Conservation (phyloP, 495 filamentous ascomycete species). For the Letharia lupina region DNA sequence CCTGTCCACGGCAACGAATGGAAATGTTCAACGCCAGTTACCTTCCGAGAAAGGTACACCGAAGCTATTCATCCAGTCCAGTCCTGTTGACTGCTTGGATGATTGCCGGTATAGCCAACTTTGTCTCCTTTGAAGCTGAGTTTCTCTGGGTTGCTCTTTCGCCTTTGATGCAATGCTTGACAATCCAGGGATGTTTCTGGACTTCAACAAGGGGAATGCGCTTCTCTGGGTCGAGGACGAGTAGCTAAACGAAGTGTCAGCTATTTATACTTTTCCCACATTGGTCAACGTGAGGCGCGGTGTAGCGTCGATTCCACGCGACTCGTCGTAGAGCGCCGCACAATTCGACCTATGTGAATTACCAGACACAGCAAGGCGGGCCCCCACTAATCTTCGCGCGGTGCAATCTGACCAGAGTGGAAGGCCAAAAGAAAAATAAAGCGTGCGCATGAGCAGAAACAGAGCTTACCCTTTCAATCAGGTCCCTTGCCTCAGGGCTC, state of each 20-base stretch:
- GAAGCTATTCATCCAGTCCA: slow-evolving; percentile 6
- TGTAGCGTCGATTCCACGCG: no score
- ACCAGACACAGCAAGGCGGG: background rate
- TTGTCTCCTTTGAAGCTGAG: slow-evolving; percentile 33
- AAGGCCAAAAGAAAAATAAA: background rate
- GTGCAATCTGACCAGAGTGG: background rate
- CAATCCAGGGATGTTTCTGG: slow-evolving; percentile 87
- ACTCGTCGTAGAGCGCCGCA: no score
- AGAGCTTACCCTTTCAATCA: slow-evolving; percentile 74
- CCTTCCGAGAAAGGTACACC: slow-evolving; percentile 7
- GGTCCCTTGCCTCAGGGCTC: slow-evolving; percentile 79
- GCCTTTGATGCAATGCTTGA: slow-evolving; percentile 88
- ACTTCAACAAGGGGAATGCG: slow-evolving; percentile 84
- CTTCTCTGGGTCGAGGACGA: slow-evolving; percentile 92
- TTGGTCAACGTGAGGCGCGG: background rate
- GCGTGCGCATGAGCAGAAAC: background rate
- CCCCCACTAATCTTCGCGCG: background rate
- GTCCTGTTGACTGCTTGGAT: slow-evolving; percentile 11
- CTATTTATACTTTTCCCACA: background rate
- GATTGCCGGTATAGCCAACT: slow-evolving; percentile 33
- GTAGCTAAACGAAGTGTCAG: slow-evolving; percentile 46
- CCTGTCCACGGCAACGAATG: slow-evolving; percentile 22
- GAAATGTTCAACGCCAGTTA: background rate
- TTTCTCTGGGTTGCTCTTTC: slow-evolving; percentile 50
- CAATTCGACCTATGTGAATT: background rate